These are phyloP conservation scores for Rhizophora apiculata DNA, from an alignment of 345 rosid species.

Conservation along the genomic window DNA sequence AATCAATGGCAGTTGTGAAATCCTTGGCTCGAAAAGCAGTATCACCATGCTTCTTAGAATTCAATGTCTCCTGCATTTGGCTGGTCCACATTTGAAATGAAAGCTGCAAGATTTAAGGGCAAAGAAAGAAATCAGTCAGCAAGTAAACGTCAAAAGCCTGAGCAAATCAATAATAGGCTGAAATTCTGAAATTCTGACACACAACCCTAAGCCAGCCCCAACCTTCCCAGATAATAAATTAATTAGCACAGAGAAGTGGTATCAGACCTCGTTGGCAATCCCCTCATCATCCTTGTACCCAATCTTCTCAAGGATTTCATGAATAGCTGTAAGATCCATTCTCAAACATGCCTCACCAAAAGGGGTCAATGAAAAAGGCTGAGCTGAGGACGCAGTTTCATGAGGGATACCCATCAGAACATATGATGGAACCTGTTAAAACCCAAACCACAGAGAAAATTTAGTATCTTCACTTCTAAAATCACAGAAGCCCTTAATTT, in stretches of 20 bases:
- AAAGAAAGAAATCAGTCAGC: not conserved
- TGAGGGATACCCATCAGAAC: conserved; percentile 65
- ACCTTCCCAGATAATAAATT: too few relatives aligned
- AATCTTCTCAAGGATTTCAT: conserved; percentile 64
- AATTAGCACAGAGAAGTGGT: too few relatives aligned
- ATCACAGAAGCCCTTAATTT: too few relatives aligned
- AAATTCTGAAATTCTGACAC: too few relatives aligned
- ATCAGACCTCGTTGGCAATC: conserved; percentile 65
- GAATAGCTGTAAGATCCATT: conserved; percentile 75
- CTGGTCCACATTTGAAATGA: conserved; percentile 96
- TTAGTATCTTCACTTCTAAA: too few relatives aligned
- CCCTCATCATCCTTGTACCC: conserved; percentile 89
- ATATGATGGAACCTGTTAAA: conserved; percentile 63
- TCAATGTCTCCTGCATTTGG: conserved; percentile 88
- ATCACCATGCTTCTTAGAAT: conserved; percentile 66
- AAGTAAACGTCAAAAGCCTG: not conserved
- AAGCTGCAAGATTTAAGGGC: conserved; percentile 26
- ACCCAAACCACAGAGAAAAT: too few relatives aligned
- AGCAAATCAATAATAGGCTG: not conserved
- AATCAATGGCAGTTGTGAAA: conserved; percentile 35
- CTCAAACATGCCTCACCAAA: conserved; percentile 82
- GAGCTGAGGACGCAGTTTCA: conserved; percentile 51
- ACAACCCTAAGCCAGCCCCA: too few relatives aligned
- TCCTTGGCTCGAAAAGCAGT: conserved; percentile 39
- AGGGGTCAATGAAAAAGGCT: conserved; percentile 51